Evolutionary conservation across 257 asterid genomes (phyloP).

Genomic region (Perilla frutescens): DNA sequence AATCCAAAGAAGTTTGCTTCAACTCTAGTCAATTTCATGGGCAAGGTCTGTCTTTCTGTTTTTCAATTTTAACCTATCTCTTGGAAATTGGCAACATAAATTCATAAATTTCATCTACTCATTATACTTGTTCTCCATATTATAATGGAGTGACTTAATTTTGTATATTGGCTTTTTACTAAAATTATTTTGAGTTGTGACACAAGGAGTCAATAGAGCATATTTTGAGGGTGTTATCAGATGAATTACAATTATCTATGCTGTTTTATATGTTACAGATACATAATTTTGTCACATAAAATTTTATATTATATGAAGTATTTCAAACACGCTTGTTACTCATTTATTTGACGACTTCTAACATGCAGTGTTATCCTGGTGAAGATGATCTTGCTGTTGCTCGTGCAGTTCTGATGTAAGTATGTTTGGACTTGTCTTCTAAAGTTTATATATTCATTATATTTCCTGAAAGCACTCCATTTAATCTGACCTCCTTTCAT

Average conservation of each 20-base stretch:
- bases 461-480: background rate
- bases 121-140: conserved; percentile 1
- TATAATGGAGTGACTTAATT: background rate
- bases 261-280: background rate
- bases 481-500: background rate
- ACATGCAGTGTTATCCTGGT: conserved; percentile 95
- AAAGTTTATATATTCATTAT: too few relatives aligned
- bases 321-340: conserved; percentile 8
- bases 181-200: background rate
- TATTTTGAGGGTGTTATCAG: background rate
- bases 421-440: background rate
- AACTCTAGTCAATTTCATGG: conserved; percentile 85
- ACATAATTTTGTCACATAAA: conserved; percentile 4
- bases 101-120: conserved; percentile 1
- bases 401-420: conserved; percentile 91
- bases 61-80: conserved; percentile 19
- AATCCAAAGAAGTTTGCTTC: conserved; percentile 84
- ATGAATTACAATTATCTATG: background rate
- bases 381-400: conserved; percentile 96
- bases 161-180: conserved; percentile 2
- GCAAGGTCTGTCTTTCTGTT: conserved; percentile 64
- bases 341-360: conserved; percentile 30
- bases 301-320: background rate
- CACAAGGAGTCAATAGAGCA: background rate
- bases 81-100: background rate